These are phyloP conservation scores for Gynostemma pentaphyllum DNA, from an alignment of 306 rosid genomes.

Conservation along the genomic window DNA sequence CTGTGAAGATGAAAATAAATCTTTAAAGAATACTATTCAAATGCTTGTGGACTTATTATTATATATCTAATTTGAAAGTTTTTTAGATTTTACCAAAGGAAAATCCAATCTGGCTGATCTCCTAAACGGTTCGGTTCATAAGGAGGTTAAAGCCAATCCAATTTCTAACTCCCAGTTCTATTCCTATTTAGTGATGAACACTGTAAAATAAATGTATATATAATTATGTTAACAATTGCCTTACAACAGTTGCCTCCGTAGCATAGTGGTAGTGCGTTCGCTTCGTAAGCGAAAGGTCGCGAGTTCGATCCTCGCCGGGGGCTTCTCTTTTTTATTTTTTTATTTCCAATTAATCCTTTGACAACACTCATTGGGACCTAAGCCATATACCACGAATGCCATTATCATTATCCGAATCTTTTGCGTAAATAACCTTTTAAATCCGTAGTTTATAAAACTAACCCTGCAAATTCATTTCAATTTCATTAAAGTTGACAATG, in stretches of 20 bases:
- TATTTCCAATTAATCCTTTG: neutral
- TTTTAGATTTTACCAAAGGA: neutral
- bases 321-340: neutral
- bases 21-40: no score
- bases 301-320: constrained; percentile 20
- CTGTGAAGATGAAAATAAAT: no score
- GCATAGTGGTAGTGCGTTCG: constrained; percentile 20
- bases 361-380: neutral
- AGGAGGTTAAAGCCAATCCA: no score
- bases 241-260: neutral
- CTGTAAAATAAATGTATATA: neutral
- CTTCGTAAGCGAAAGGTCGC: constrained; percentile 19
- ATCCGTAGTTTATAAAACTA: no score
- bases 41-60: neutral
- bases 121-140: no score
- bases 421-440: no score
- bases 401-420: no score
- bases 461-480: no score
- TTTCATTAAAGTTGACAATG: no score
- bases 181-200: no score
- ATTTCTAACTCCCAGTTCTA: no score
- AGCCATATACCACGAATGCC: neutral
- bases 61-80: neutral
- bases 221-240: neutral
- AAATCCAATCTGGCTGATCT: neutral